Percentiles rank a stretch among this genome's conserved stretches.
These are phyloP conservation scores for Solanum lycopersicoides DNA, from an alignment of 257 asterid genomes.

Conservation along the genomic window DNA sequence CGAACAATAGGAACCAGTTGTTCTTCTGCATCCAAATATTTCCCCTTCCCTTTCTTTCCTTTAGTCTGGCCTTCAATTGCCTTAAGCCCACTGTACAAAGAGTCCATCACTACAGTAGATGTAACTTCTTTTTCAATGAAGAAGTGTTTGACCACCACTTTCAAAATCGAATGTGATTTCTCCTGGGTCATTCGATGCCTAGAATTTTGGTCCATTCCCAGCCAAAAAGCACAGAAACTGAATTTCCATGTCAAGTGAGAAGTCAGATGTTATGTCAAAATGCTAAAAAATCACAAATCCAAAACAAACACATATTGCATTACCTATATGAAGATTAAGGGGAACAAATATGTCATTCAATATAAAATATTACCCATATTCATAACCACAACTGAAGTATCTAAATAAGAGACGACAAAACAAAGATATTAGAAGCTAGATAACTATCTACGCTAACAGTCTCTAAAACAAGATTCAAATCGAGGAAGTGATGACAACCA, in stretches of 20 bases:
- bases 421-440: background rate
- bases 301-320: background rate
- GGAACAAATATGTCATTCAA: background rate
- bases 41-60: conserved; percentile 56
- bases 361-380: background rate
- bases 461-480: background rate
- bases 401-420: background rate
- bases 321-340: background rate
- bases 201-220: conserved; percentile 58
- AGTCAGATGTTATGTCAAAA: background rate
- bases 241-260: conserved; percentile 1
- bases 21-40: conserved; percentile 45
- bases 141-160: conserved; percentile 72
- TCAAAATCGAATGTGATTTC: conserved; percentile 68
- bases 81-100: conserved; percentile 83
- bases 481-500: background rate
- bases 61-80: conserved; percentile 75
- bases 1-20: conserved; percentile 50
- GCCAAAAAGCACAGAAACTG: conserved; percentile 91
- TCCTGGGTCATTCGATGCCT: conserved; percentile 62
- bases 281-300: background rate
- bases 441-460: background rate
- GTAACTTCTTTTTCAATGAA: conserved; percentile 95
- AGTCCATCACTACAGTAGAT: conserved; percentile 95
- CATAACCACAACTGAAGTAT: background rate